Percentiles rank a stretch among this genome's conserved stretches.
Conservation (phyloP, 116 monocot genomes). For the Papilionanthe hybrid region DNA sequence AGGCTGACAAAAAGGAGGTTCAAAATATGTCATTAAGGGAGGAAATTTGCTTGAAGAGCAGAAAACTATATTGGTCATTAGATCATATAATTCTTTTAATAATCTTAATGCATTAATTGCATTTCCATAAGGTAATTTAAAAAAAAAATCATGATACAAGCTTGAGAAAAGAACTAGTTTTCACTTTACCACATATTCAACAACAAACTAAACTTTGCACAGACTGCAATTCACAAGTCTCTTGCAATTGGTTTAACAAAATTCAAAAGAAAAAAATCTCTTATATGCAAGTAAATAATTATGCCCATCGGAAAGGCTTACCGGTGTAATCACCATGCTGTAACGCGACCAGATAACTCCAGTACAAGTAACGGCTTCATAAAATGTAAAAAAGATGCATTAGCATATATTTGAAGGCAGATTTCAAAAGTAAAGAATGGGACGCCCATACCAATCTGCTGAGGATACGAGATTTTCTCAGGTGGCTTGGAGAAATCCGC, state of each 20-base stretch:
- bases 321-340: constrained; percentile 78
- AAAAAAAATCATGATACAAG: not conserved
- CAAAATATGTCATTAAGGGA: not conserved
- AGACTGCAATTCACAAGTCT: not conserved
- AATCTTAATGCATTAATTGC: not conserved
- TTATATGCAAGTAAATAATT: not conserved
- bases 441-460: constrained; percentile 63
- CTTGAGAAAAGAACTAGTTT: not conserved
- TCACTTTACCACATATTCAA: not conserved
- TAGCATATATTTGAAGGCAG: not conserved
- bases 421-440: not conserved
- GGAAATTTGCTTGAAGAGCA: not conserved
- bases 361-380: constrained; percentile 70
- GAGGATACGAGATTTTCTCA: constrained; percentile 85
- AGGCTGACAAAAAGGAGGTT: not conserved
- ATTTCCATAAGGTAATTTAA: not conserved
- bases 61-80: not conserved
- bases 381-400: constrained; percentile 8
- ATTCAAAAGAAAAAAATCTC: too few species aligned
- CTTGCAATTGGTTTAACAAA: too few species aligned
- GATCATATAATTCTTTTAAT: not conserved
- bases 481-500: constrained; percentile 89
- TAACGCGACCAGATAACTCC: constrained; percentile 90
- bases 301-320: constrained; percentile 23
- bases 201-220: not conserved